Percentiles rank a stretch among this genome's conserved stretches.
Evolutionary conservation across 805 yeast species (phyloP).

Genomic region (Millerago galiae): DNA sequence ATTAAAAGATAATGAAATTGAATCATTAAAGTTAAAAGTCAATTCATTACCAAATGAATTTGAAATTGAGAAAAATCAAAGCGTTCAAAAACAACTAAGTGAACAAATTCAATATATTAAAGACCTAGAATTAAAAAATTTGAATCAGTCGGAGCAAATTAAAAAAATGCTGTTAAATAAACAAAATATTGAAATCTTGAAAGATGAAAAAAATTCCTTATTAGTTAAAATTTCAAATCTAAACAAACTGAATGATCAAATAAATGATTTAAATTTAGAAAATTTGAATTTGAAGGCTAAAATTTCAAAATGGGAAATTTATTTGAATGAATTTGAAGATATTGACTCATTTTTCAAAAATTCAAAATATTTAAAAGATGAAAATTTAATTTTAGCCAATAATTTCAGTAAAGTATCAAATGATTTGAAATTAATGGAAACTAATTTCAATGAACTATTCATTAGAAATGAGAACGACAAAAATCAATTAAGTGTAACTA

Average conservation of each 20-base stretch:
- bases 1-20: slow-evolving; percentile 23
- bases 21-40: slow-evolving; percentile 26
- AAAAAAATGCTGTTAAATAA: slow-evolving; percentile 41
- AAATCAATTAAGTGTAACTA: slow-evolving; percentile 22
- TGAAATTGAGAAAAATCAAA: slow-evolving; percentile 28
- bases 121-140: slow-evolving; percentile 44
- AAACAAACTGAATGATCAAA: slow-evolving; percentile 38
- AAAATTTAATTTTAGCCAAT: slow-evolving; percentile 29
- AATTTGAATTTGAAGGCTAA: slow-evolving; percentile 41
- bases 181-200: slow-evolving; percentile 42
- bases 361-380: slow-evolving; percentile 34
- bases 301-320: slow-evolving; percentile 40
- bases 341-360: slow-evolving; percentile 34
- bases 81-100: slow-evolving; percentile 25
- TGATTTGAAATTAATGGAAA: slow-evolving; percentile 25
- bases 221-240: slow-evolving; percentile 31
- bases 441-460: slow-evolving; percentile 27
- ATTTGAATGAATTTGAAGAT: slow-evolving; percentile 29
- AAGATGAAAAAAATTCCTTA: slow-evolving; percentile 46
- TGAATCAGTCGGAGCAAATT: slow-evolving; percentile 47
- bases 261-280: slow-evolving; percentile 44
- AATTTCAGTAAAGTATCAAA: slow-evolving; percentile 24
- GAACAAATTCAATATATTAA: slow-evolving; percentile 40
- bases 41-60: slow-evolving; percentile 33
- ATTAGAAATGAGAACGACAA: slow-evolving; percentile 31